A percentile compares a stretch with the other conserved stretches of the same genome.
Conservation (phyloP, 352 stramenopile species). For the Pythium oligandrum region DNA sequence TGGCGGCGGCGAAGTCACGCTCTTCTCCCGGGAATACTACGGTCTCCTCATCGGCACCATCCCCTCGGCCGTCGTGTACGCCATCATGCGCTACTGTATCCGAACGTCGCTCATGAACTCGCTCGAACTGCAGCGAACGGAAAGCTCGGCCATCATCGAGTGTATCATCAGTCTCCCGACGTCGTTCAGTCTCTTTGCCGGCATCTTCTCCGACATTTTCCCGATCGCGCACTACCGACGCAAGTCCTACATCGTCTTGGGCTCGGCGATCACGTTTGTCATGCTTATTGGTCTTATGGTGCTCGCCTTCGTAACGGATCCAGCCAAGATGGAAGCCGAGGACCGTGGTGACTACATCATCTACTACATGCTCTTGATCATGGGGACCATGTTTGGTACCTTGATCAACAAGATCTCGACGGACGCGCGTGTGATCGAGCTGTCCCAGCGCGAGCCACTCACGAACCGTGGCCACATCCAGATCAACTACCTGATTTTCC, state of each 20-base stretch:
- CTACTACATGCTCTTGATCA: conserved; percentile 58
- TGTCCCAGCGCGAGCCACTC: conserved; percentile 74
- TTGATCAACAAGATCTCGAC: conserved; percentile 83
- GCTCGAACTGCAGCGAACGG: conserved; percentile 40
- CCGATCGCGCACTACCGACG: conserved; percentile 83
- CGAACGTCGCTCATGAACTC: conserved; percentile 66
- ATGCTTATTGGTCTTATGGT: conserved; percentile 35
- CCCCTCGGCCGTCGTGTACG: conserved; percentile 53
- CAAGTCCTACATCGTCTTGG: conserved; percentile 90
- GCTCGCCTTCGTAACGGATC: conserved; percentile 48
- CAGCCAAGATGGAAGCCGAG: conserved; percentile 25
- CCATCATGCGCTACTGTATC: conserved; percentile 61
- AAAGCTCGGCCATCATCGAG: conserved; percentile 55
- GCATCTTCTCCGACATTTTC: conserved; percentile 82
- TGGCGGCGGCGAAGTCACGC: conserved; percentile 45
- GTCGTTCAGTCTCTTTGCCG: conserved; percentile 82
- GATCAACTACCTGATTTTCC: conserved; percentile 75
- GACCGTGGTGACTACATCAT: conserved; percentile 32
- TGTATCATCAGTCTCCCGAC: conserved; percentile 84
- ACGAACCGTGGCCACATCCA: conserved; percentile 61
- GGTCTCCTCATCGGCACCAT: conserved; percentile 51
- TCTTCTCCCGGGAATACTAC: conserved; percentile 58
- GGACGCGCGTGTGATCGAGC: conserved; percentile 76
- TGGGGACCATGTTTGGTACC: conserved; percentile 72
- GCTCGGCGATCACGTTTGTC: conserved; percentile 48